Conservation (phyloP, 768 basidiomycete genomes). For the Pholiota conissans region DNA sequence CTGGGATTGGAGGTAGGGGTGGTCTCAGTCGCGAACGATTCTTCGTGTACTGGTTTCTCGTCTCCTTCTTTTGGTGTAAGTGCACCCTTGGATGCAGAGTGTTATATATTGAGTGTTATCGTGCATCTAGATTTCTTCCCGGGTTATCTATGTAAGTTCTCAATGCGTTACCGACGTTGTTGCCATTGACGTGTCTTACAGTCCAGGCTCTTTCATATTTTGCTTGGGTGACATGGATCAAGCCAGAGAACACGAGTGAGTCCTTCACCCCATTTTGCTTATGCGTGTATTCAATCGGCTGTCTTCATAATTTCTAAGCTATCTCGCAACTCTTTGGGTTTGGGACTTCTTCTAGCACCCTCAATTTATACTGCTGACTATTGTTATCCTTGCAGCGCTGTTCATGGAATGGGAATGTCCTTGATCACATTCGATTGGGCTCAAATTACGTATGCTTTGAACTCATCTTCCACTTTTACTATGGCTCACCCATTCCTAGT, state of each 20-base stretch:
- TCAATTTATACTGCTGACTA: neutral
- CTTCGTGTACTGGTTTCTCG: slow-evolving; percentile 61
- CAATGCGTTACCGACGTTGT: neutral
- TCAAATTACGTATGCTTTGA: slow-evolving; percentile 61
- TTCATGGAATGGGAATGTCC: slow-evolving; percentile 51
- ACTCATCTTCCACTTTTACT: too few species aligned
- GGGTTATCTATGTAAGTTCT: slow-evolving; percentile 41
- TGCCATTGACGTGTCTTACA: slow-evolving; percentile 17
- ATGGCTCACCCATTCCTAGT: slow-evolving; percentile 19
- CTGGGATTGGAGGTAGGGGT: slow-evolving; percentile 58
- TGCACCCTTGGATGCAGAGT: slow-evolving; percentile 1
- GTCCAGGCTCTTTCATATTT: slow-evolving; percentile 55
- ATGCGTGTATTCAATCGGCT: too few species aligned
- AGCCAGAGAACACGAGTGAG: slow-evolving; percentile 46
- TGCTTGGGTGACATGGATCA: slow-evolving; percentile 60
- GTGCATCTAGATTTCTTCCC: slow-evolving; percentile 37
- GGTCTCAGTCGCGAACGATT: slow-evolving; percentile 71
- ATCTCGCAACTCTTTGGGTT: slow-evolving; percentile 51
- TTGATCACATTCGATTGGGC: slow-evolving; percentile 52
- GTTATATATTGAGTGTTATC: neutral
- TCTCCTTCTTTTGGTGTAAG: slow-evolving; percentile 61
- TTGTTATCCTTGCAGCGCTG: slow-evolving; percentile 22
- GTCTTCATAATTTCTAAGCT: too few species aligned
- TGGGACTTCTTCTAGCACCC: slow-evolving; percentile 3
- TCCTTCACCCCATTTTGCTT: too few species aligned